These are phyloP conservation scores for Bretschneidera sinensis DNA, from an alignment of 345 rosid species.

Conservation along the genomic window DNA sequence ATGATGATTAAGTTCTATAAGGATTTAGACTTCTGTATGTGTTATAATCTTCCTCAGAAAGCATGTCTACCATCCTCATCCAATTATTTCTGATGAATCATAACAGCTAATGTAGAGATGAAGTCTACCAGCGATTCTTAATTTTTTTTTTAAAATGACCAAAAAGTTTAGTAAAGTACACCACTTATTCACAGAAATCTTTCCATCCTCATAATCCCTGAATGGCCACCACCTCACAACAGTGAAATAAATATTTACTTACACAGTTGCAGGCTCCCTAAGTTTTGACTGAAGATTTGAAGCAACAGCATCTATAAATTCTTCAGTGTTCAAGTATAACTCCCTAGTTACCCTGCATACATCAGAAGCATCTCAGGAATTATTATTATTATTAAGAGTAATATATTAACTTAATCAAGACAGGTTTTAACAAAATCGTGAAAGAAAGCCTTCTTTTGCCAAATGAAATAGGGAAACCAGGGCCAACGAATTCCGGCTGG, in stretches of 20 bases:
- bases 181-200: not conserved
- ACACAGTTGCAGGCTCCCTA: conserved; percentile 34
- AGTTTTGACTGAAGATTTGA: conserved; percentile 51
- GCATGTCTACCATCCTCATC: not conserved
- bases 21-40: not conserved
- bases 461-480: not conserved
- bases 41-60: not conserved
- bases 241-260: conserved; percentile 2
- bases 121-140: too few relatives aligned
- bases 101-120: not conserved
- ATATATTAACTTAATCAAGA: too few relatives aligned
- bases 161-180: not conserved
- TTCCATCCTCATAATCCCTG: not conserved
- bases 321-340: conserved; percentile 69
- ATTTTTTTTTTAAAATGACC: too few relatives aligned
- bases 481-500: not conserved
- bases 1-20: not conserved
- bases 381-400: not conserved
- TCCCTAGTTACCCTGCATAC: conserved; percentile 68
- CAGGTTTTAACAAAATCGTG: not conserved
- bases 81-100: too few relatives aligned
- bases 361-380: conserved; percentile 2
- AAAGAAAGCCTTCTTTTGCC: not conserved
- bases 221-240: not conserved
- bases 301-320: conserved; percentile 82